Evolutionary conservation across 2,329 filamentous ascomycete species (phyloP).

Genomic region (Cytospora piceae): DNA sequence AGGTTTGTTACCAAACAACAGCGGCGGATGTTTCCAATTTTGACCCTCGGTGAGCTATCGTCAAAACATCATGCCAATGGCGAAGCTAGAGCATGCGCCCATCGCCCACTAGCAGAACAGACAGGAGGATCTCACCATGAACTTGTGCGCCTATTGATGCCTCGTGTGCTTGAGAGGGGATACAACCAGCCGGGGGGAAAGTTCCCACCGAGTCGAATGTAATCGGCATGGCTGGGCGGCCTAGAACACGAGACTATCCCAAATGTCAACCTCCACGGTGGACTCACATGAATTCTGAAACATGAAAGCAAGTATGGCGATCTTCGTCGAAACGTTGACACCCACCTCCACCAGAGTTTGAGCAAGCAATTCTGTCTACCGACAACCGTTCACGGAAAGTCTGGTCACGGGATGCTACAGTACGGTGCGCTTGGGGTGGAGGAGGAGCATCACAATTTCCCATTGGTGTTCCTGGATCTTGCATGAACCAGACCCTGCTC

Average conservation of each 20-base stretch:
- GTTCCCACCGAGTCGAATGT: constrained; percentile 11
- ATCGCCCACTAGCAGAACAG: constrained; percentile 22
- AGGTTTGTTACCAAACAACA: constrained; percentile 16
- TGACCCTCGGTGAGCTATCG: not conserved
- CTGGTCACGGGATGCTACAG: constrained; percentile 8
- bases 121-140: constrained; percentile 19
- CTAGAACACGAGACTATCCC: constrained; percentile 10
- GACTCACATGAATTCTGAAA: constrained; percentile 25
- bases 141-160: constrained; percentile 26
- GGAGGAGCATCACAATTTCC: constrained; percentile 11
- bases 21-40: constrained; percentile 16
- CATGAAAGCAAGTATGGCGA: constrained; percentile 24
- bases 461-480: constrained; percentile 26
- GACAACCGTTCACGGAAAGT: constrained; percentile 1
- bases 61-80: constrained; percentile 29
- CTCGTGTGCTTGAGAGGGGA: constrained; percentile 25
- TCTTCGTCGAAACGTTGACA: constrained; percentile 30
- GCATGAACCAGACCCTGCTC: constrained; percentile 21
- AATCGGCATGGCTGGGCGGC: constrained; percentile 7
- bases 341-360: constrained; percentile 18
- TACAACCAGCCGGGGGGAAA: constrained; percentile 23
- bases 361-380: constrained; percentile 23
- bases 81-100: constrained; percentile 25
- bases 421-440: constrained; percentile 2
- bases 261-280: constrained; percentile 7